Evolutionary conservation across 2,329 filamentous ascomycete species (phyloP), one percentile per base, ranked within the genome.

Genomic region (Juglanconis juglandina): DNA sequence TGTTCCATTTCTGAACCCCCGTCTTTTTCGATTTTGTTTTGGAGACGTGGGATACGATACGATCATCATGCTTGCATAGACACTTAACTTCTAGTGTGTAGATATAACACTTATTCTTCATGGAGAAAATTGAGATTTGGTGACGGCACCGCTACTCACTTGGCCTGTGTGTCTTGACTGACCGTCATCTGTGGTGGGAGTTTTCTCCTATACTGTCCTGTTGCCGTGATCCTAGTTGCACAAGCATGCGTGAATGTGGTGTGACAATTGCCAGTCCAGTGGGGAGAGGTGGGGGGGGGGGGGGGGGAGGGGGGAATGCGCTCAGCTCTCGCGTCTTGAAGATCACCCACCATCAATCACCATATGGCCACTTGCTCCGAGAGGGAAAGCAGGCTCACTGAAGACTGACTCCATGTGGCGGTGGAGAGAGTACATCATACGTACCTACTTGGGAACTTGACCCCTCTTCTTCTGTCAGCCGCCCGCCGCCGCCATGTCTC

Each of bases 41-140:
- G 42, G 48, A 46, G 53, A 51, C 32, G 49, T 17, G 49, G 17
- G 41, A 24, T 24, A 24, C 24, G 34, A 41, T 4, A 50, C 33
- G 48, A 60, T 37, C 48, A 56, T 39, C 42, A 58, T 57, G 60
- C 60, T 58, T 57, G 60, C 60, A 62, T 62, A 62, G 60, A 51
- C 53, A 44, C 47, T 53, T 48, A 62, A 60, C n/a, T 62, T 62
- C 60, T 62, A 60, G 33, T 62, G 60, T 62, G 59, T 60, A 62
- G 30, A 62, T 48, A 54, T 62, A 56, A 53, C 32, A 59, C 14
- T 53, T 57, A 57, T 49, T 41, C 8, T 8, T 42, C 8, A 56
- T 46, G 39, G 41, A 46, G 33, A 37, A 44, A 53, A 48, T n/a
- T 33, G 13, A 14, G 14, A 33, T 9, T 17, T 30, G n/a, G 56